These are phyloP conservation scores for Aspergillus diversus DNA, from an alignment of 495 filamentous ascomycete genomes.

Conservation along the genomic window DNA sequence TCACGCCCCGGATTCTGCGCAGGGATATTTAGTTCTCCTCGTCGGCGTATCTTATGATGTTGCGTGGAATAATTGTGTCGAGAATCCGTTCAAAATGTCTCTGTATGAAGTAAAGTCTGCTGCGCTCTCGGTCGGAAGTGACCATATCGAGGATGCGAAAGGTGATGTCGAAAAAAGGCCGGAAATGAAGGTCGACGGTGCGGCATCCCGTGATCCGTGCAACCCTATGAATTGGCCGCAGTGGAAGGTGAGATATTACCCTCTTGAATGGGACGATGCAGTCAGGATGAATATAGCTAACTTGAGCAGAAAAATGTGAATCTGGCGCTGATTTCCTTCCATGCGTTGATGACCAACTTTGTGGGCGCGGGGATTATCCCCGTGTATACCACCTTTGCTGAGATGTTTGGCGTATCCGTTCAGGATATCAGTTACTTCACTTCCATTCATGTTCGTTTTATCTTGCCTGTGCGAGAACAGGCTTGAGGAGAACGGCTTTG, in stretches of 20 bases:
- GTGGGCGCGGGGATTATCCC: slow-evolving; percentile 7
- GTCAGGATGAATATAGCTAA: too few relatives aligned
- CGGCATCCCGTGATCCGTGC: slow-evolving; percentile 20
- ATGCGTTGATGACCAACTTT: slow-evolving; percentile 9
- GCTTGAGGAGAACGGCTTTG: too few relatives aligned
- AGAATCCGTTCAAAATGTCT: not conserved
- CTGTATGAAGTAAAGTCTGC: not conserved
- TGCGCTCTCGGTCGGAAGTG: not conserved
- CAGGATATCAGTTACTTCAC: slow-evolving; percentile 11
- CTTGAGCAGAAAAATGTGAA: slow-evolving; percentile 4
- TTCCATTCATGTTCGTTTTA: slow-evolving; percentile 4
- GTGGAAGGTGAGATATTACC: slow-evolving; percentile 40
- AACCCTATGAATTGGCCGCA: slow-evolving; percentile 48
- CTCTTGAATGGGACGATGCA: too few relatives aligned
- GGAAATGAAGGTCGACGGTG: not conserved
- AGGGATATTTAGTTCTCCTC: too few relatives aligned
- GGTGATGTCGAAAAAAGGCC: not conserved
- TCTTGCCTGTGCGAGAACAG: slow-evolving; percentile 17
- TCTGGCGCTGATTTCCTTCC: slow-evolving; percentile 1
- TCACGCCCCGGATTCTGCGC: too few relatives aligned
- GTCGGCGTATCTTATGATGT: too few relatives aligned
- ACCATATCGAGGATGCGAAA: not conserved
- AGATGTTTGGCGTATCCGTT: slow-evolving; percentile 1
- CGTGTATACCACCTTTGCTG: slow-evolving; percentile 7
- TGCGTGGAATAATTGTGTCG: not conserved